Conservation (phyloP, 768 basidiomycete species). For the Russula abietina region DNA sequence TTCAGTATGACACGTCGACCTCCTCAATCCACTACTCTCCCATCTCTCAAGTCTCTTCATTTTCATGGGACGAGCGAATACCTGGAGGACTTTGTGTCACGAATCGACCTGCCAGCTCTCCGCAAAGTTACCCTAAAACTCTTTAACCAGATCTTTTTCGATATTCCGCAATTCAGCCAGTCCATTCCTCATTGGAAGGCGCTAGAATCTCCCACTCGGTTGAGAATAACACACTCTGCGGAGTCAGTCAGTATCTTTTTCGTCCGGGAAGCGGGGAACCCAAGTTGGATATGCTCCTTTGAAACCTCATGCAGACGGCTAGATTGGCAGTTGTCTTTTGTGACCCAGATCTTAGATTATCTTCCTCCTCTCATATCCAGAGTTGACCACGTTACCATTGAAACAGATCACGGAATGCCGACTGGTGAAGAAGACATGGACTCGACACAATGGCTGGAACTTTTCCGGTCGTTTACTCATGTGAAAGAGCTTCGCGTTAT, state of each 20-base stretch:
- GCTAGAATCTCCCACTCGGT: neutral
- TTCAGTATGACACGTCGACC: neutral
- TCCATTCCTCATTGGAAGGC: neutral
- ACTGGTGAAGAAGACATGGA: neutral
- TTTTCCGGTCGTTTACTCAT: neutral
- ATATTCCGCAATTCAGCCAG: neutral
- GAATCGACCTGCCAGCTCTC: neutral
- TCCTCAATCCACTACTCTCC: neutral
- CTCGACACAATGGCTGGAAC: neutral
- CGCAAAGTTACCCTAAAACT: neutral
- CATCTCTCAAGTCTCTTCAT: neutral
- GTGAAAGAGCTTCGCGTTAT: neutral
- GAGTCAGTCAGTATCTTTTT: neutral
- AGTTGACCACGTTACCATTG: neutral
- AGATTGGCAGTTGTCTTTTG: conserved; percentile 7
- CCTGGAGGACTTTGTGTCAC: conserved; percentile 2
- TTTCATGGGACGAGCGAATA: conserved; percentile 6
- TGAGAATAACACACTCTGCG: neutral
- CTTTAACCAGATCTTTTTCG: neutral
- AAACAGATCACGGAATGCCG: neutral
- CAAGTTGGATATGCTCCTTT: neutral
- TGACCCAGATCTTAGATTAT: conserved; percentile 1
- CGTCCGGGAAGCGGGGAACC: neutral
- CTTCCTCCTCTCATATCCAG: neutral
- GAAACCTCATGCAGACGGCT: neutral